Conservation (phyloP, 441 rosid genomes). For the Populus hybrid region DNA sequence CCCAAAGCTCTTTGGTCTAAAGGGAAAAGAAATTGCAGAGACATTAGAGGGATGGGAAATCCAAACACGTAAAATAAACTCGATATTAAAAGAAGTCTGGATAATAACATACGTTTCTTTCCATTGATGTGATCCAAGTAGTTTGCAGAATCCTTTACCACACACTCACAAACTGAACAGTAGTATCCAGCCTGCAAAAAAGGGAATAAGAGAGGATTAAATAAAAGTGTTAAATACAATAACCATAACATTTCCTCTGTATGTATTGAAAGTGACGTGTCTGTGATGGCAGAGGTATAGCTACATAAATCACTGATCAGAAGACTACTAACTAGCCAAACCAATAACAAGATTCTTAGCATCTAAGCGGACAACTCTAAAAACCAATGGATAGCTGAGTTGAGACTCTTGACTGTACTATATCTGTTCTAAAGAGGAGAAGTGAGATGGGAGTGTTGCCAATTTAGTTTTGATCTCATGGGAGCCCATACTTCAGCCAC, state of each 20-base stretch:
- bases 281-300: background rate
- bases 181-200: constrained; percentile 84
- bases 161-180: constrained; percentile 95
- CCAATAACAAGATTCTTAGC: constrained; percentile 1
- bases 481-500: background rate
- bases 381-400: too few species aligned
- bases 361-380: background rate
- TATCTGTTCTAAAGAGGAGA: background rate
- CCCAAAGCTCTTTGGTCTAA: constrained; percentile 98
- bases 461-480: background rate
- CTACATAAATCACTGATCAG: background rate
- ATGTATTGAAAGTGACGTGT: background rate
- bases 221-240: background rate
- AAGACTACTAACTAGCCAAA: background rate
- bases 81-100: background rate
- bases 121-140: constrained; percentile 99
- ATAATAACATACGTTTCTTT: constrained; percentile 71
- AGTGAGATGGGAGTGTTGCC: background rate
- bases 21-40: constrained; percentile 21
- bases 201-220: background rate
- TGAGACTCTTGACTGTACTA: too few species aligned
- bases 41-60: constrained; percentile 5
- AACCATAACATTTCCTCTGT: background rate
- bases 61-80: background rate
- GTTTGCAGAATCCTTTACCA: constrained; percentile 98